Conservation (phyloP, 2,329 filamentous ascomycete species). For the Amauroascus niger region DNA sequence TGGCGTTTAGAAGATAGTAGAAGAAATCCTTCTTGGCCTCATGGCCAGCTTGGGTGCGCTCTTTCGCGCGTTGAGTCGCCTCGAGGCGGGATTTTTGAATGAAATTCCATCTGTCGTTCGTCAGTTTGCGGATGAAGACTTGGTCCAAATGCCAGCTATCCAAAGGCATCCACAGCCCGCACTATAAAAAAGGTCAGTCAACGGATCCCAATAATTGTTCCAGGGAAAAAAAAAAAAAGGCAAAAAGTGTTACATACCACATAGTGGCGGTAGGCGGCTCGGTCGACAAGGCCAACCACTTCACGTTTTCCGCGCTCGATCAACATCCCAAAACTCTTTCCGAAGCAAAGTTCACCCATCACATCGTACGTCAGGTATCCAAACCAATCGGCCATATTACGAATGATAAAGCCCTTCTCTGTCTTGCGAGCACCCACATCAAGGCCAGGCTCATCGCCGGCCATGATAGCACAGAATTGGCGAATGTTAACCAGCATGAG, state of each 20-base stretch:
- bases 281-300: constrained; percentile 56
- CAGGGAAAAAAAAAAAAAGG: no score
- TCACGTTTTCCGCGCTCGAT: constrained; percentile 45
- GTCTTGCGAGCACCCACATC: constrained; percentile 11
- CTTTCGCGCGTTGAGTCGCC: constrained; percentile 34
- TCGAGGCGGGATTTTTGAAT: constrained; percentile 25
- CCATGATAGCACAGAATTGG: constrained; percentile 16
- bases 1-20: constrained; percentile 40
- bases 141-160: constrained; percentile 17
- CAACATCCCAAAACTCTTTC: constrained; percentile 36
- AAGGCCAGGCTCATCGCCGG: constrained; percentile 17
- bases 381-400: constrained; percentile 25
- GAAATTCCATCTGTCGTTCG: constrained; percentile 17
- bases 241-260: constrained; percentile 41
- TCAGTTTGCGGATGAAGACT: constrained; percentile 18
- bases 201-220: constrained; percentile 15
- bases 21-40: constrained; percentile 40
- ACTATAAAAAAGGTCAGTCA: constrained; percentile 13
- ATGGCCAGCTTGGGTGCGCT: constrained; percentile 23
- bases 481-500: constrained; percentile 18
- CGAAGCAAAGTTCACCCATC: constrained; percentile 30
- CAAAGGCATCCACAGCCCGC: constrained; percentile 19
- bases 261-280: constrained; percentile 51
- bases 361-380: constrained; percentile 30
- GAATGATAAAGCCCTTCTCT: constrained; percentile 13